A percentile compares a stretch with the other conserved stretches of the same genome.
These are phyloP conservation scores for Epichloe typhina DNA, from an alignment of 2,329 filamentous ascomycete species.

Conservation along the genomic window DNA sequence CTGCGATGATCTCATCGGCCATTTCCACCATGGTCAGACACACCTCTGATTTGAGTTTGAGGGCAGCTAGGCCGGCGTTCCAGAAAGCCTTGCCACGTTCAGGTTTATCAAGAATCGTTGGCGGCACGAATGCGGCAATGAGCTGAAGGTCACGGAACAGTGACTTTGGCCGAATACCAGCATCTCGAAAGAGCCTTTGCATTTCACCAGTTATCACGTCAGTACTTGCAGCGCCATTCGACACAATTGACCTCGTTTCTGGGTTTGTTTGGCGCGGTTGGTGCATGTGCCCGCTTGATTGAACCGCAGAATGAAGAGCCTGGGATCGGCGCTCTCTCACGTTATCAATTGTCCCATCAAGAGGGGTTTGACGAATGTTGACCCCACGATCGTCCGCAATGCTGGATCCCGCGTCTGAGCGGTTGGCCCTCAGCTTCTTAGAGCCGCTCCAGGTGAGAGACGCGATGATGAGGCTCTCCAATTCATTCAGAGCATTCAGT, in stretches of 20 bases:
- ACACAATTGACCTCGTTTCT: constrained; percentile 36
- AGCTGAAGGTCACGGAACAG: constrained; percentile 73
- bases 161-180: constrained; percentile 60
- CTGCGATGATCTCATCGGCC: constrained; percentile 41
- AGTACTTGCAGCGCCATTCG: constrained; percentile 38
- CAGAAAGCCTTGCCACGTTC: constrained; percentile 71
- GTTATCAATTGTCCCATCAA: constrained; percentile 58
- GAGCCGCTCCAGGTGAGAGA: constrained; percentile 37
- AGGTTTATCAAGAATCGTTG: constrained; percentile 45
- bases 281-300: constrained; percentile 18
- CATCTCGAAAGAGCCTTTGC: constrained; percentile 52
- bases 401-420: constrained; percentile 24
- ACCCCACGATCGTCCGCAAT: constrained; percentile 19
- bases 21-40: constrained; percentile 65
- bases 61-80: constrained; percentile 75
- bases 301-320: constrained; percentile 19
- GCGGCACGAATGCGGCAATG: constrained; percentile 52
- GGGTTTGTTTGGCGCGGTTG: constrained; percentile 28
- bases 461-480: constrained; percentile 69
- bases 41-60: constrained; percentile 79
- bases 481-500: constrained; percentile 67
- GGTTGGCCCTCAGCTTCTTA: constrained; percentile 22
- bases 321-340: constrained; percentile 55
- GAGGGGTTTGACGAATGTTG: constrained; percentile 27
- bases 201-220: constrained; percentile 55